Base-by-base conservation (phyloP, 169 alveolate species). In the Amoebophrya sp. region DNA sequence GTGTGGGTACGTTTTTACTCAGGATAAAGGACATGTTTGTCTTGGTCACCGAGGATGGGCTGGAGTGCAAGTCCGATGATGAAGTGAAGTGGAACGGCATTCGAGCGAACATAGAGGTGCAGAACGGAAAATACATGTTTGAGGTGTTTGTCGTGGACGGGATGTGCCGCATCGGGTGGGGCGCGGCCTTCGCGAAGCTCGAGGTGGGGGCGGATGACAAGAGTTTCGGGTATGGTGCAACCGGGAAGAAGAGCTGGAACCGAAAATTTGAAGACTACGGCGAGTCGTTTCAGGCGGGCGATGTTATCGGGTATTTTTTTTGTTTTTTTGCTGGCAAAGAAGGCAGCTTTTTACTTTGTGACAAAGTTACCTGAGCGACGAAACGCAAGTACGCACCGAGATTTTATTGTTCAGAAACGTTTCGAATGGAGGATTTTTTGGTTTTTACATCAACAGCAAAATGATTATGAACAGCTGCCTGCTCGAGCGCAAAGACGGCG, bases 211-310 rank as follows among this genome's bases (percentile, higher is more conserved):
- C 7, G 38, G 94, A 93, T 54, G 91, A 40, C 77, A 39, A 89
- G 7, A 89, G 94, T 55, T 94, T 91, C 55, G 95, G 95, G 12
- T 94, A 40, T 39, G 95, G 95, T 41, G 91, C 94, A 23, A 94
- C 95, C 0, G 95, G 95, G 0, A 94, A 94, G 91, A 94, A 94
- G 92, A 90, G 94, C 92, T 94, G 94, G 94, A 94, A 94, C 91
- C 89, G 93, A 25, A 92, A 90, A 88, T 92, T 92, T 29, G 94
- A 92, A 89, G 93, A 90, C 40, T 92, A 92, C 40, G 94, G 94
- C 0, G 93, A 90, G 54, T 35, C 93, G 23, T 92, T 92, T 39
- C 83, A 90, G 77, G 90, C 47, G 7, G 94, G 94, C 0, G 94
- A 92, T 47, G 55, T 90, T 53, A 90, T 92, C 35, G 83, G 83